Evolutionary conservation across 1,284 basidiomycete species (phyloP).

Genomic region (Ganoderma sinense): DNA sequence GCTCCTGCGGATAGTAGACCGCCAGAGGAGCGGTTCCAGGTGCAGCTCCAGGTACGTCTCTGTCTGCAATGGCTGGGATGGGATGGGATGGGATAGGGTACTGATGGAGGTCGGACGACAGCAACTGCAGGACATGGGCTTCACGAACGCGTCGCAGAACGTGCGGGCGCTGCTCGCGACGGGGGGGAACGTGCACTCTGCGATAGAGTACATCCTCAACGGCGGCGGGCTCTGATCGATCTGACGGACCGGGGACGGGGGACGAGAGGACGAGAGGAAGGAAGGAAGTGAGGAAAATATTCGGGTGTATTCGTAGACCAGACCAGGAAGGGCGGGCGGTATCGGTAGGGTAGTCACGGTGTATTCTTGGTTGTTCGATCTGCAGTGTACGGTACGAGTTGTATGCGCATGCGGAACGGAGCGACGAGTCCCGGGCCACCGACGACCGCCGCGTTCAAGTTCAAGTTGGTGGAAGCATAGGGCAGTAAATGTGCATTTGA

Average conservation of each 20-base stretch:
- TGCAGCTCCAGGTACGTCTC: slow-evolving; percentile 74
- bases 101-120: slow-evolving; percentile 36
- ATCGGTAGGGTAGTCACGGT: not conserved
- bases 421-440: too few species aligned
- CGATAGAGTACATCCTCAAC: slow-evolving; percentile 89
- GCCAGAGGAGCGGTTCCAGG: slow-evolving; percentile 90
- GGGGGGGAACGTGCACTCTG: slow-evolving; percentile 88
- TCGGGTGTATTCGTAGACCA: not conserved
- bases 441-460: too few species aligned
- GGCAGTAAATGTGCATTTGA: not conserved
- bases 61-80: not conserved
- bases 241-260: too few species aligned
- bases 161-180: slow-evolving; percentile 88
- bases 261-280: not conserved
- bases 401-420: not conserved
- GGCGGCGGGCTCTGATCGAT: slow-evolving; percentile 76
- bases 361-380: not conserved
- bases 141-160: slow-evolving; percentile 86
- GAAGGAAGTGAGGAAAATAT: not conserved
- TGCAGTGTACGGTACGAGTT: not conserved
- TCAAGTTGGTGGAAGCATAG: too few species aligned
- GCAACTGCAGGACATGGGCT: slow-evolving; percentile 92
- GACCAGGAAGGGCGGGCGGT: not conserved
- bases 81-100: slow-evolving; percentile 17
- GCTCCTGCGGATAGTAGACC: slow-evolving; percentile 71